Conservation (phyloP, 768 basidiomycete genomes). For the Cystobasidium tubakii region DNA sequence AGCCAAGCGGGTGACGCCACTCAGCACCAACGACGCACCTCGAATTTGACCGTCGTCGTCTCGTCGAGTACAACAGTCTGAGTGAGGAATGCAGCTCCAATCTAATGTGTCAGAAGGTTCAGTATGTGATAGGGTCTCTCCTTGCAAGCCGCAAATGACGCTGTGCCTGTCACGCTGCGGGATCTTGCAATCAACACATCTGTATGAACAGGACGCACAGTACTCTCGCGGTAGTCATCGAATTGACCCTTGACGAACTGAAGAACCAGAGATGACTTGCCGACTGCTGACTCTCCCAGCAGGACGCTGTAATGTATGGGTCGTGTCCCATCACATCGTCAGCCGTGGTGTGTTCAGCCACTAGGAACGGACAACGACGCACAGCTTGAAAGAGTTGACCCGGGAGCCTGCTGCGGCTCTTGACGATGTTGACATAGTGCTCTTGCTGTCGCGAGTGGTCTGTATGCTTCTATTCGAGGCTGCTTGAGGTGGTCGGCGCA, state of each 20-base stretch:
- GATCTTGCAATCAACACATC: neutral
- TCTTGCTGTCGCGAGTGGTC: neutral
- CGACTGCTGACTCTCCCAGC: slow-evolving; percentile 89
- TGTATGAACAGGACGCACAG: slow-evolving; percentile 59
- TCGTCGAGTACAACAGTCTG: slow-evolving; percentile 89
- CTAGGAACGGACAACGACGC: neutral
- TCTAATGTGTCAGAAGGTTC: slow-evolving; percentile 42
- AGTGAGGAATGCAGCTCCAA: slow-evolving; percentile 87
- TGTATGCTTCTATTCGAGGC: neutral
- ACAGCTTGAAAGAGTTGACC: slow-evolving; percentile 36
- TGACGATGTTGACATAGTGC: slow-evolving; percentile 21
- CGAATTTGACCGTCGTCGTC: slow-evolving; percentile 85
- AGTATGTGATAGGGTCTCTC: too few species aligned
- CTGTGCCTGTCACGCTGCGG: neutral
- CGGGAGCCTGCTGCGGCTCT: slow-evolving; percentile 21
- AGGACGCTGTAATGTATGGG: slow-evolving; percentile 56
- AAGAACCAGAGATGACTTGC: slow-evolving; percentile 82
- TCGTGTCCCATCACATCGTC: too few species aligned
- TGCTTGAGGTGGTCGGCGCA: neutral
- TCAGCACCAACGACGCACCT: slow-evolving; percentile 48
- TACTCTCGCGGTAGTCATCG: slow-evolving; percentile 75
- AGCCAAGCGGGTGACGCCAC: neutral
- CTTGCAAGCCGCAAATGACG: too few species aligned
- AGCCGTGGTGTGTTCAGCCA: too few species aligned
- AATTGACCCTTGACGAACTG: slow-evolving; percentile 96